Evolutionary conservation across 129 eudicot genomes (phyloP).

Genomic region (Artemisia argyi): DNA sequence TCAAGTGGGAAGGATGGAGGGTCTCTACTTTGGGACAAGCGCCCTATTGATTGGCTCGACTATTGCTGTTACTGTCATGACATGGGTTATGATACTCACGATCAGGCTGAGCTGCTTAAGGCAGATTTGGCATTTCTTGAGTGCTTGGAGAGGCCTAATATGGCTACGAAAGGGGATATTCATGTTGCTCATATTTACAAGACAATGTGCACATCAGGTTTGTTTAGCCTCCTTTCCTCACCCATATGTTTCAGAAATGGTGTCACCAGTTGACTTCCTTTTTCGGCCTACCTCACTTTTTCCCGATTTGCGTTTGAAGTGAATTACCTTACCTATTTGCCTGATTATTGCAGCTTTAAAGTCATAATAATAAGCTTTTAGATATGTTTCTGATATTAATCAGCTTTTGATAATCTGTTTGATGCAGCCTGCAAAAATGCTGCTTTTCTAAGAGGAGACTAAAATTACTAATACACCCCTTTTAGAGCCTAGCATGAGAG

Average conservation of each 20-base stretch:
- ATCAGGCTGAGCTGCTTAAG: constrained; percentile 90
- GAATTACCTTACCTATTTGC: too few species aligned
- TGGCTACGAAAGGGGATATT: constrained; percentile 70
- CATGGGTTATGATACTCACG: constrained; percentile 91
- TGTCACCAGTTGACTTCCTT: neutral
- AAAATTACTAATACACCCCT: too few species aligned
- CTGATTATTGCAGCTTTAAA: too few species aligned
- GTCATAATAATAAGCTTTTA: too few species aligned
- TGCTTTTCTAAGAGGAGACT: too few species aligned
- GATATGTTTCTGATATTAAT: too few species aligned
- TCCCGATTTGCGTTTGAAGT: neutral
- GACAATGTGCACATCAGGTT: constrained; percentile 93
- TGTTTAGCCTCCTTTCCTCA: neutral
- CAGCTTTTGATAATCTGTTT: too few species aligned
- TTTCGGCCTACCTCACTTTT: neutral
- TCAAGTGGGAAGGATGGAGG: constrained; percentile 95
- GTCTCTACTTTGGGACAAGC: constrained; percentile 85
- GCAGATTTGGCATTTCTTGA: constrained; percentile 93
- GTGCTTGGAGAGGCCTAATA: constrained; percentile 84
- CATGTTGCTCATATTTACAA: constrained; percentile 67
- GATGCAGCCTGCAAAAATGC: too few species aligned
- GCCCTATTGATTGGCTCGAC: constrained; percentile 96
- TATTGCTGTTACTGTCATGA: constrained; percentile 98
- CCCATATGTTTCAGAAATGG: constrained; percentile 4
- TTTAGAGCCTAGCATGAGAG: too few species aligned